Evolutionary conservation across 225 moss, liverwort and hornwort species (phyloP), one percentile per base, ranked within the genome.

Genomic region (Anthoceros angustus): DNA sequence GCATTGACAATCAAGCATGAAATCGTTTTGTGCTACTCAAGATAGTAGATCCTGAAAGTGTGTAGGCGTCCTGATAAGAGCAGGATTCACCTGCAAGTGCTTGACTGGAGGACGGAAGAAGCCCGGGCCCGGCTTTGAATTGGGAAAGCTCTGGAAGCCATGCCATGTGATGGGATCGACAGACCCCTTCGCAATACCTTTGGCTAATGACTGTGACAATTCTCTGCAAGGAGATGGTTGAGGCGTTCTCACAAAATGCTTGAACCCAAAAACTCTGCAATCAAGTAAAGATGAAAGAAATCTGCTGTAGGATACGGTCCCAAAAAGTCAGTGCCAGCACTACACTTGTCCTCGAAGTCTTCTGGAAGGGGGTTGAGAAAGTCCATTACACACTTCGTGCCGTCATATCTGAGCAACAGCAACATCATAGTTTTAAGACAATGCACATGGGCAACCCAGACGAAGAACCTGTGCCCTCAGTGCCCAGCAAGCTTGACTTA

Each of bases 291-390:
- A n/a, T n/a, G n/a, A 60, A 49, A 39, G 3, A 38, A 62, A 40
- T 23, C n/a, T n/a, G n/a, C n/a, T n/a, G n/a, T n/a, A 64, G 75
- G 83, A 83, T 83, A 83, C 84, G 84, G 84, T 66, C 84, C 84
- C 55, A 84, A 76, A 65, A 84, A 84, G 50, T 80, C 80, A 2
- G 60, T 64, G 24, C 76, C 70, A 23, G 77, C 76, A 25, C 66
- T 78, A 67, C 71, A 78, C 43, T 66, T 66, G 39, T 72, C 62
- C 7, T 74, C 64, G 9, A 80, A 72, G 41, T 72, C 80, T 64
- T 61, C 68, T 39, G 80, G 78, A 24, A 84, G 20, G 15, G 80
- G 77, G 48, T 73, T 80, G 45, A 84, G 62, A 39, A 72, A 72
- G 39, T 46, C 68, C 55, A 80, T 68, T 39, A 39, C 48, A 55